phyloP scores from a whole-genome alignment of 495 filamentous ascomycete genomes.

The Neurospora tetraspora region DNA sequence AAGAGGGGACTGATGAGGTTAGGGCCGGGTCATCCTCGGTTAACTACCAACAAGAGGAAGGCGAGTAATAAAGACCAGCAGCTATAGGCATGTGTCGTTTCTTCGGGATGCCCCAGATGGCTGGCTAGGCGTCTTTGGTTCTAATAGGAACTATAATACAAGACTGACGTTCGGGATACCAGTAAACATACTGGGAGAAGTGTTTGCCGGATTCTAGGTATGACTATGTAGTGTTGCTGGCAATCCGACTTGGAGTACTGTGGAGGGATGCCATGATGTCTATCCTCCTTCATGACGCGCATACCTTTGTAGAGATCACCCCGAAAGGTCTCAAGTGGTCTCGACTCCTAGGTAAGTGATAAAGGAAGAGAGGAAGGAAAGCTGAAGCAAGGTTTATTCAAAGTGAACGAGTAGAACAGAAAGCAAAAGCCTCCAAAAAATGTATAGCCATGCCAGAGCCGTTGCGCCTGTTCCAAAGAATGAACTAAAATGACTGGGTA shows the following conservation, averaged over 20 bases:
- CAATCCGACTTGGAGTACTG: not conserved
- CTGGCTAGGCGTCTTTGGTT: not conserved
- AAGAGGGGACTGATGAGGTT: not conserved
- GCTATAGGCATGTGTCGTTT: not conserved
- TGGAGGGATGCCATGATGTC: not conserved
- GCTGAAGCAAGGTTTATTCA: not conserved
- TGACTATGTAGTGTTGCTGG: not conserved
- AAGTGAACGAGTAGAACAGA: not conserved
- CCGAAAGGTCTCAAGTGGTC: not conserved
- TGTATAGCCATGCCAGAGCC: not conserved
- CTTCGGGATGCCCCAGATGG: not conserved
- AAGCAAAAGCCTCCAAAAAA: not conserved
- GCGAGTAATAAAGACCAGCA: not conserved
- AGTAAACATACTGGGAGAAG: not conserved
- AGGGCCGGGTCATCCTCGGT: not conserved
- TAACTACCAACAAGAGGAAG: not conserved
- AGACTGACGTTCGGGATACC: not conserved
- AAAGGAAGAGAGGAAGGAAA: not conserved
- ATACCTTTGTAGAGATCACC: not conserved
- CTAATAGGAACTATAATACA: not conserved
- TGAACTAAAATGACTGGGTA: not conserved
- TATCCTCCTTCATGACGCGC: not conserved
- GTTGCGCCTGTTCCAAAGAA: not conserved
- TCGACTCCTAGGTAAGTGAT: not conserved
- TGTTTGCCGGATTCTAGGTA: not conserved